These are phyloP conservation scores for Mycena sanguinolenta DNA, from an alignment of 768 basidiomycete species.

Conservation along the genomic window DNA sequence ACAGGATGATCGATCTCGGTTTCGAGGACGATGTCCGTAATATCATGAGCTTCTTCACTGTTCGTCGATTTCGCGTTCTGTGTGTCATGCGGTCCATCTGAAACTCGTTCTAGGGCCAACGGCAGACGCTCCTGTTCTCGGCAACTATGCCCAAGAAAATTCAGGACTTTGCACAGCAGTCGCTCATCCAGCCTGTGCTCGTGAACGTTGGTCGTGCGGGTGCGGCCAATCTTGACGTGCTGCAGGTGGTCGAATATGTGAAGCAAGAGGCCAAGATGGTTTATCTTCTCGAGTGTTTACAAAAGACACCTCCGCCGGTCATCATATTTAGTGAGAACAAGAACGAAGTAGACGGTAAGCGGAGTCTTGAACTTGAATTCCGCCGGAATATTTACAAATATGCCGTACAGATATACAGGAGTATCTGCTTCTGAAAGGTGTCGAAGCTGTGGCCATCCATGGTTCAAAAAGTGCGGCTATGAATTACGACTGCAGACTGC, in stretches of 20 bases:
- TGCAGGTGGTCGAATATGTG: conserved; percentile 98
- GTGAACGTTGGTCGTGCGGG: conserved; percentile 99
- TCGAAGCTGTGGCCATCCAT: conserved; percentile 98
- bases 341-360: conserved; percentile 98
- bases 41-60: conserved; percentile 99
- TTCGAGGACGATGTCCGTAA: conserved; percentile 99
- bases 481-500: background rate
- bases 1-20: conserved; percentile 98
- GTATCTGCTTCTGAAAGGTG: conserved; percentile 94
- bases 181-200: conserved; percentile 92
- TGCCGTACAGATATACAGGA: conserved; percentile 91
- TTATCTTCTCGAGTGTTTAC: conserved; percentile 95
- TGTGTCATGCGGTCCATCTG: conserved; percentile 4
- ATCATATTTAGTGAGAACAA: conserved; percentile 99
- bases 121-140: conserved; percentile 97
- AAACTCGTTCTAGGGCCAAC: conserved; percentile 76
- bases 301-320: conserved; percentile 98
- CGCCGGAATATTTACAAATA: conserved; percentile 10
- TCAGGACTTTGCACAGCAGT: conserved; percentile 98
- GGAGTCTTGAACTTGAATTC: background rate
- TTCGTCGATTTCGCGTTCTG: conserved; percentile 47
- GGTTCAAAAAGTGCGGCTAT: conserved; percentile 88
- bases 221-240: conserved; percentile 95
- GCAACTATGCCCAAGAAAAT: conserved; percentile 99
- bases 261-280: conserved; percentile 99